Percentiles rank a stretch among this genome's conserved stretches.
These are phyloP conservation scores for Leccinum griseonigrum DNA, from an alignment of 1,284 basidiomycete species.

Conservation along the genomic window DNA sequence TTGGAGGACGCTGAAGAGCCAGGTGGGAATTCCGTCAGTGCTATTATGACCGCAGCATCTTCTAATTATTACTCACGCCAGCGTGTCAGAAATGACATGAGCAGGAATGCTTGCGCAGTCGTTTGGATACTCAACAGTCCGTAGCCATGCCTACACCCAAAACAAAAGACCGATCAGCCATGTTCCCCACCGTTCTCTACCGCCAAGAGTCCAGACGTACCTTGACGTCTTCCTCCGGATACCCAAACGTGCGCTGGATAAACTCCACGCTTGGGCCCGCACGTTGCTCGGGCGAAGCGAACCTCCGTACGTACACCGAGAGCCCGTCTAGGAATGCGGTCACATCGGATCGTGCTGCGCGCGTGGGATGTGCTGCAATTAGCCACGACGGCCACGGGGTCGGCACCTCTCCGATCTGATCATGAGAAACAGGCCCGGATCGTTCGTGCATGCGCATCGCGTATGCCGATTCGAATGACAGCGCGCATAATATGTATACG, in stretches of 20 bases:
- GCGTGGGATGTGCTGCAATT: conserved; percentile 78
- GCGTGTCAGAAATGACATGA: conserved; percentile 65
- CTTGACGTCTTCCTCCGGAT: conserved; percentile 75
- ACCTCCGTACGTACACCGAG: conserved; percentile 62
- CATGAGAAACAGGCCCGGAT: neutral
- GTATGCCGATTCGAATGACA: neutral
- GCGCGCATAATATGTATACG: neutral
- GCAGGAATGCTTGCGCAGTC: conserved; percentile 63
- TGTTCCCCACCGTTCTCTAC: neutral
- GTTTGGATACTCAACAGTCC: conserved; percentile 73
- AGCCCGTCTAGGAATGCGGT: conserved; percentile 64
- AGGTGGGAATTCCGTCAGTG: conserved; percentile 2
- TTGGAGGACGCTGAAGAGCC: conserved; percentile 21
- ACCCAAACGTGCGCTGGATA: conserved; percentile 77
- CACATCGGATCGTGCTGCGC: conserved; percentile 52
- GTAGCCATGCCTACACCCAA: conserved; percentile 66
- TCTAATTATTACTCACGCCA: conserved; percentile 48
- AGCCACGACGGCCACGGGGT: conserved; percentile 98
- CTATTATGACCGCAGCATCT: neutral
- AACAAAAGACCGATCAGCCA: neutral
- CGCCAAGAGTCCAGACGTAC: conserved; percentile 34
- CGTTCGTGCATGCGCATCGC: neutral
- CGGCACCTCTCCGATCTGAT: conserved; percentile 79
- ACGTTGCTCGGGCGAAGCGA: conserved; percentile 66
- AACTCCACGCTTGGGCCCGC: conserved; percentile 66